Conservation (phyloP, 2,329 filamentous ascomycete species). For the Epicoccum nigrum region DNA sequence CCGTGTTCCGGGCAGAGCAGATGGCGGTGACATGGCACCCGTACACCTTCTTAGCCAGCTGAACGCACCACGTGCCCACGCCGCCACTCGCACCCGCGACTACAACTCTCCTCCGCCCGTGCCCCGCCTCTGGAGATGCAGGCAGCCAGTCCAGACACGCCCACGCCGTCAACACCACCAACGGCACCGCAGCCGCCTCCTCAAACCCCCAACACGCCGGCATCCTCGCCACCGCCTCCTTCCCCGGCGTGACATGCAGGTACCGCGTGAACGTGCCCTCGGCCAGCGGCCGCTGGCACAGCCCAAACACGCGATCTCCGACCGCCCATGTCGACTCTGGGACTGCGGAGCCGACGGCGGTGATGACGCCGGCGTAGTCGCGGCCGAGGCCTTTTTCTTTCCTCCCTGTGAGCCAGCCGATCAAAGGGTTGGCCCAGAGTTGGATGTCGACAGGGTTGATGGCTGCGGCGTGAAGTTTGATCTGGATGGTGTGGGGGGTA, state of each 20-base stretch:
- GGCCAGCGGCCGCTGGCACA: slow-evolving; percentile 29
- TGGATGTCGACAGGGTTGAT: slow-evolving; percentile 54
- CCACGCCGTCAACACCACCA: slow-evolving; percentile 49
- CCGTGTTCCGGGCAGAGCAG: slow-evolving; percentile 56
- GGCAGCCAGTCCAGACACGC: slow-evolving; percentile 41
- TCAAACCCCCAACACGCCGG: slow-evolving; percentile 25
- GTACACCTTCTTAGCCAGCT: slow-evolving; percentile 46
- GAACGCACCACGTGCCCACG: slow-evolving; percentile 45
- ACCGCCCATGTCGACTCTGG: slow-evolving; percentile 23
- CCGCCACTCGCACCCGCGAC: slow-evolving; percentile 42
- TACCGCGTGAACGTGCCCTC: slow-evolving; percentile 40
- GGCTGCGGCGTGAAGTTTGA: slow-evolving; percentile 52
- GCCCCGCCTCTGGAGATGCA: too few relatives aligned
- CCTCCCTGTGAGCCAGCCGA: slow-evolving; percentile 32
- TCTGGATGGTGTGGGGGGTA: slow-evolving; percentile 37
- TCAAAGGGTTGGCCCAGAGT: slow-evolving; percentile 45
- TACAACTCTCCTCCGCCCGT: slow-evolving; percentile 27
- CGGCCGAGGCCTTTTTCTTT: slow-evolving; percentile 51
- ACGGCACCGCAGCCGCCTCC: slow-evolving; percentile 40
- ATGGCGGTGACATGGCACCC: slow-evolving; percentile 55
- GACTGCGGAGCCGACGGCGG: slow-evolving; percentile 36
- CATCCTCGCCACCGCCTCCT: slow-evolving; percentile 34
- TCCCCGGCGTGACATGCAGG: slow-evolving; percentile 21
- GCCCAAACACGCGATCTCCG: slow-evolving; percentile 35
- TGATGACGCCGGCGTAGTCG: slow-evolving; percentile 53